phyloP scores from a whole-genome alignment of 169 alveolate genomes.

The Plasmodium knowlesi region DNA sequence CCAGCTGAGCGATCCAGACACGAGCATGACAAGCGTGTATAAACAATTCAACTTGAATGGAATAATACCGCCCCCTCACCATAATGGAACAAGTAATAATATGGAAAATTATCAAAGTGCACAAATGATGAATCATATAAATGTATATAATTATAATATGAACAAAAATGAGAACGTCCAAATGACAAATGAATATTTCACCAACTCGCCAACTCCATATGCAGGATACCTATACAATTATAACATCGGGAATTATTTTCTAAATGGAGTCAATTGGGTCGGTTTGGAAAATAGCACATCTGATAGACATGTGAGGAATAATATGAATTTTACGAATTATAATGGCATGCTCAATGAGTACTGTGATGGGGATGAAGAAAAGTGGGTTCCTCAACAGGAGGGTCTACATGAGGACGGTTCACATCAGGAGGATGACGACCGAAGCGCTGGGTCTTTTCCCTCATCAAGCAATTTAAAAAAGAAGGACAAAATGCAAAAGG shows the following conservation, averaged over 20 bases:
- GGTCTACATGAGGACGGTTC: background rate
- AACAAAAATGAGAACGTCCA: constrained; percentile 13
- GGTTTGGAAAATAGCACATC: background rate
- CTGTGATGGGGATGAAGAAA: background rate
- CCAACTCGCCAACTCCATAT: background rate
- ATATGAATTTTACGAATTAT: background rate
- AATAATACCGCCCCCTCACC: background rate
- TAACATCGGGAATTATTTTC: background rate
- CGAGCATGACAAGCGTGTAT: background rate
- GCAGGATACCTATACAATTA: constrained; percentile 8
- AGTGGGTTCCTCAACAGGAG: background rate
- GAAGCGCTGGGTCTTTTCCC: background rate
- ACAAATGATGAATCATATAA: constrained; percentile 15
- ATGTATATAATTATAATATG: constrained; percentile 17
- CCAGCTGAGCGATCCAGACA: background rate
- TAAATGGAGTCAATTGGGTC: background rate
- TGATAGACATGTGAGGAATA: background rate
- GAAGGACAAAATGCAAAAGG: constrained; percentile 20
- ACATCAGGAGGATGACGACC: background rate
- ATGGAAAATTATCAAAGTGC: background rate
- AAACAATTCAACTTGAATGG: constrained; percentile 17
- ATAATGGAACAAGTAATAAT: background rate
- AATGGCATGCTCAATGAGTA: background rate
- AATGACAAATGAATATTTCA: background rate
- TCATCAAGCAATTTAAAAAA: constrained; percentile 6